Base-by-base conservation (phyloP, 1,284 basidiomycete genomes). In the Ceratobasidium sp. region DNA sequence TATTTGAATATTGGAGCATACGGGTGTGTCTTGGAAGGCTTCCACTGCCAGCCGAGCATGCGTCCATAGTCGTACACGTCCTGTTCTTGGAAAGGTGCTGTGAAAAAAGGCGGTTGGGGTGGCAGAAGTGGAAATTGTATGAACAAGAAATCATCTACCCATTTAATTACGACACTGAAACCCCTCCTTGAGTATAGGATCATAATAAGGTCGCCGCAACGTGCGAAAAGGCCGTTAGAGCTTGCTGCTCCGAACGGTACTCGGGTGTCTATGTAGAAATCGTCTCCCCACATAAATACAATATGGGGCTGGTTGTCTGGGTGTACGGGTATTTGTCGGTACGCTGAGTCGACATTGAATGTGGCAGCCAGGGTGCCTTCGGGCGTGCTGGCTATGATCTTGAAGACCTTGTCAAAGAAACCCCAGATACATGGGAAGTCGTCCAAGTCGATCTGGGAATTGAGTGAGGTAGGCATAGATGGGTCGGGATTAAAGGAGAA, bases 61-160 rank as follows among this genome's bases (percentile, higher is more conserved):
- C n/a, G 8, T 43, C 87, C 77, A 61, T 91, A 79, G 48, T 85
- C 87, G 73, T 88, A 83, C 0, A 36, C 14, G 28, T 6, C 45
- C n/a, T 23, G 3, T 0, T 32, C 41, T 1, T 18, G 45, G 21
- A 18, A 39, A 26, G 43, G 43, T 0, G 21, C 16, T 2, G 28
- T 21, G 1, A n/a, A 3, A 14, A 1, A 10, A 18, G 16, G 21
- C 3, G 1, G 1, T n/a, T 14, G n/a, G 10, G 53, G 59, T n/a
- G n/a, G n/a, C n/a, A n/a, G n/a, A n/a, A n/a, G n/a, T 41, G 43
- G 67, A 74, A 1, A 84, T 77, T 0, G 73, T 0, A 83, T 43
- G 75, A 84, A 84, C 0, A 82, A 3, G 23, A 82, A 80, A 62
- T 84, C 79, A 64, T 85, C 83, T 0, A 84, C 81, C 83, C 83